These are phyloP conservation scores for Ricinus communis DNA, from an alignment of 345 rosid species.

Conservation along the genomic window DNA sequence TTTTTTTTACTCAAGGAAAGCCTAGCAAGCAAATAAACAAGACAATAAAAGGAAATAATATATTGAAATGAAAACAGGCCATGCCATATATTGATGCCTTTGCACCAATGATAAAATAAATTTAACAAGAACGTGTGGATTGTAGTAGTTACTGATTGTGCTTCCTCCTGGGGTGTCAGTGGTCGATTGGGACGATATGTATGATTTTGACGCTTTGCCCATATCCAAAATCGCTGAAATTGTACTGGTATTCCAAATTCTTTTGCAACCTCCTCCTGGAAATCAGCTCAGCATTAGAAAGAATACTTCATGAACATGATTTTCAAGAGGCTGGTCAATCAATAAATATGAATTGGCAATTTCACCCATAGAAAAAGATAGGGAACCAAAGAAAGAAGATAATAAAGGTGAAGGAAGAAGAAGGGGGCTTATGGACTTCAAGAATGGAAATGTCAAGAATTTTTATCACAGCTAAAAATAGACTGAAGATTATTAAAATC, in stretches of 20 bases:
- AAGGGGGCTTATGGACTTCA: background rate
- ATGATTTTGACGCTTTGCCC: conserved; percentile 96
- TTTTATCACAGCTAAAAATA: background rate
- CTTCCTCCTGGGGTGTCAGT: conserved; percentile 69
- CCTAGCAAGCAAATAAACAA: background rate
- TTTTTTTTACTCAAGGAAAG: background rate
- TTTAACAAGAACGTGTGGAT: background rate
- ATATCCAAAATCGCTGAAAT: conserved; percentile 90
- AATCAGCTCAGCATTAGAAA: background rate
- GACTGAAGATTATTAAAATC: background rate
- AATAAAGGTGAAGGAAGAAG: no score
- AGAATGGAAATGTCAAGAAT: background rate
- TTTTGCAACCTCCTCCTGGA: conserved; percentile 93
- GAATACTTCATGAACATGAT: background rate
- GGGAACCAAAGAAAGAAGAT: background rate
- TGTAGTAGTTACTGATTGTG: conserved; percentile 55
- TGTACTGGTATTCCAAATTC: conserved; percentile 83
- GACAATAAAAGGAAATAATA: background rate
- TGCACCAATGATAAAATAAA: background rate
- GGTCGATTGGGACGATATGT: conserved; percentile 91
- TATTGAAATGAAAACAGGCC: background rate
- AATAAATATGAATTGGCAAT: background rate
- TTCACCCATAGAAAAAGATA: background rate
- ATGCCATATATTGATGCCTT: background rate
- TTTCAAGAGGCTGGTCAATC: background rate